Base-by-base conservation (phyloP, 2,329 filamentous ascomycete species). In the Fusarium sambucinum region DNA sequence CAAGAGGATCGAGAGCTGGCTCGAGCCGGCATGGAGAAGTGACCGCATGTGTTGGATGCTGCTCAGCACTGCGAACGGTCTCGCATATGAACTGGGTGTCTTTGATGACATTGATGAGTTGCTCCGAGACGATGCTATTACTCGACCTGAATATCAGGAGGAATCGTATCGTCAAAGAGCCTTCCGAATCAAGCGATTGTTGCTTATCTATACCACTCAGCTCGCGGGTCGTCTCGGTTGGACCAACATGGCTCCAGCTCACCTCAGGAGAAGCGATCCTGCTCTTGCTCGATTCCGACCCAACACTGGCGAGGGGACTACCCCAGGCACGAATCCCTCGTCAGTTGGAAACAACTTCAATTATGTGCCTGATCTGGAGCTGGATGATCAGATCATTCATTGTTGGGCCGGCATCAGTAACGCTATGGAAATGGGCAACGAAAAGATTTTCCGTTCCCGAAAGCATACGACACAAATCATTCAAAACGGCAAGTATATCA, bases 31-130 rank as follows among this genome's bases (percentile, higher is more conserved):
- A 11, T 97, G 95, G 93, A 87, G 95, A 72, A 93, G 91, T 68
- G 95, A 97, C 75, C 91, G 94, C 55, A 97, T 97, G 92, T 97
- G 93, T 76, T 97, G 95, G 95, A 97, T 97, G 93, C 83, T 98
- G 16, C 85, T 98, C 30, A 96, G 93, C 75, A 96, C 94, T 37
- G 94, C 93, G 16, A 92, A 95, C 83, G 92, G 94, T 2, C 83
- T 98, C 37, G 93, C 92, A 0, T 97, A 97, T 71, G 96, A 99
- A 78, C 88, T 99, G 32, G 96, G 96, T 13, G 93, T 99, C 3
- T 99, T 98, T 73, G 96, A 98, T 71, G 89, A 94, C 60, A 93
- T 94, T 68, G 93, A 92, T 59, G 92, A 94, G 73, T 76, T 89
- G 72, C 79, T 90, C 56, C 85, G 85, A 60, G 82, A 87, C 51